Evolutionary conservation across 257 asterid genomes (phyloP).

Genomic region (Prunella vulgaris): DNA sequence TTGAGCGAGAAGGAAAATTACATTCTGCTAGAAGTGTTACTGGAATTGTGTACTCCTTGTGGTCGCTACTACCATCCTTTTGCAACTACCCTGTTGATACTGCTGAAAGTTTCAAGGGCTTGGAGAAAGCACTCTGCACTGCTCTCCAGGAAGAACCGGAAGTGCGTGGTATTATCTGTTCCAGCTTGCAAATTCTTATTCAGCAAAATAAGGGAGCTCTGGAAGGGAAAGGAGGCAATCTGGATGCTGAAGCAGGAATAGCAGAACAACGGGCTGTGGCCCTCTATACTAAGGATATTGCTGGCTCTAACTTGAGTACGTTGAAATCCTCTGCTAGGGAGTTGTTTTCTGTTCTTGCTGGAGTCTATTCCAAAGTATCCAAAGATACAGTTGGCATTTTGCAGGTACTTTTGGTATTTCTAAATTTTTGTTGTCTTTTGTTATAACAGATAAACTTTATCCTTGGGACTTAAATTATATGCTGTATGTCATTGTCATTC

Average conservation of each 20-base stretch:
- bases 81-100: constrained; percentile 90
- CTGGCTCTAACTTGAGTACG: constrained; percentile 53
- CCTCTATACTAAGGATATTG: constrained; percentile 48
- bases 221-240: constrained; percentile 45
- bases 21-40: constrained; percentile 57
- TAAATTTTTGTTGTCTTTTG: background rate
- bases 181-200: constrained; percentile 80
- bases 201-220: constrained; percentile 65
- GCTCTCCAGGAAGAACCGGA: constrained; percentile 70
- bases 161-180: constrained; percentile 67
- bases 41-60: constrained; percentile 78
- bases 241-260: constrained; percentile 32
- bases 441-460: background rate
- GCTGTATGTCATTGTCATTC: background rate
- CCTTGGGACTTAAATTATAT: background rate
- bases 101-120: constrained; percentile 63
- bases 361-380: constrained; percentile 50
- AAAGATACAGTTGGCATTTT: constrained; percentile 62
- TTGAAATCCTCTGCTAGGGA: constrained; percentile 54
- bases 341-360: constrained; percentile 52
- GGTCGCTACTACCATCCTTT: constrained; percentile 96
- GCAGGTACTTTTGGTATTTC: constrained; percentile 42
- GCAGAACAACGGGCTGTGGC: constrained; percentile 56
- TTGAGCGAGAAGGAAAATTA: constrained; percentile 59
- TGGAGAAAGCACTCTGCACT: constrained; percentile 49